Evolutionary conservation across 371 early-diverging fungal species (phyloP), one percentile per base, ranked within the genome.

Genomic region (Rhizopus arrhizus): DNA sequence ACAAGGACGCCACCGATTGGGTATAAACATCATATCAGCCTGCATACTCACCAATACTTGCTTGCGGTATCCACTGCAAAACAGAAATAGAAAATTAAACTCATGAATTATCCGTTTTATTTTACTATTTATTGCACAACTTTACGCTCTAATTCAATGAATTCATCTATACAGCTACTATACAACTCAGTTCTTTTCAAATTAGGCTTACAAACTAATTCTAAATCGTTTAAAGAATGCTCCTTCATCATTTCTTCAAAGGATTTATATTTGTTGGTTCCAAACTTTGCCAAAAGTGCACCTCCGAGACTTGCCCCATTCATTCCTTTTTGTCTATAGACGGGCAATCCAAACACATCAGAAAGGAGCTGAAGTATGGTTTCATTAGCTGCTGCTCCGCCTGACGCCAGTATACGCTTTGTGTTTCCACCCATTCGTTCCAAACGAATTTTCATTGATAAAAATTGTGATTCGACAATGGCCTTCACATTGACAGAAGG

Each of bases 391-490:
- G 91, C 83, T 5, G 90, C 93, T 3, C 94, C 94, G 10, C 94
- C 94, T 0, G 90, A 87, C 4, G 86, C 88, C 22, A 91, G 68
- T 7, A 91, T 72, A 38, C 80, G 80, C 31, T 69, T 65, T 5
- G 45, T 38, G 73, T 73, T 10, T 59, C 68, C 59, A 22, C 66
- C 61, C 74, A 84, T 73, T 28, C 72, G 64, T 38, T 46, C 53
- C 32, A 81, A 59, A 47, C 82, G 73, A 12, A 78, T 53, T n/a
- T 81, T 73, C 90, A 92, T 92, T 15, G 88, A 84, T 69, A 94
- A 59, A 28, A 88, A 75, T 68, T 90, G 93, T 16, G 87, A 85
- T 58, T 94, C 93, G 9, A 93, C 68, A 42, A 92, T 82, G 2
- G 87, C 85, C 16, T 89, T 81, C 1, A 86, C 73, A 56, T 89